Percentiles rank a stretch among this genome's conserved stretches.
Evolutionary conservation across 345 rosid species (phyloP).

Genomic region (Murraya paniculata): DNA sequence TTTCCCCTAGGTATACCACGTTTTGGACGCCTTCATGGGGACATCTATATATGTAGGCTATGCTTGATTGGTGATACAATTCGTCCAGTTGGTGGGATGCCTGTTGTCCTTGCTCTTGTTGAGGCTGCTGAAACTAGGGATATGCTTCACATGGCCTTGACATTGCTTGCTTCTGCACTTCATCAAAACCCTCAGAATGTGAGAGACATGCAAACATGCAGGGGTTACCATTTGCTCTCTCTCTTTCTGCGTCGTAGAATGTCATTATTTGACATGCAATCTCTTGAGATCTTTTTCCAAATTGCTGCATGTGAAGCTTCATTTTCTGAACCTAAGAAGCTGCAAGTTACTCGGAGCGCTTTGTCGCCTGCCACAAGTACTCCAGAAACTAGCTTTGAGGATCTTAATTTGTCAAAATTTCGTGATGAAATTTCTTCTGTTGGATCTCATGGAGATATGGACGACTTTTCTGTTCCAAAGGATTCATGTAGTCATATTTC

Average conservation of each 20-base stretch:
- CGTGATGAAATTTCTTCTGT: constrained; percentile 78
- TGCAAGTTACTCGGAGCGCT: constrained; percentile 38
- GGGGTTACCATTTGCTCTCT: constrained; percentile 98
- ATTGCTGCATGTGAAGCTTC: constrained; percentile 99
- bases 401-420: constrained; percentile 70
- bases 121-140: constrained; percentile 94
- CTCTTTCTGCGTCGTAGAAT: constrained; percentile 88
- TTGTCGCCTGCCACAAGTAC: constrained; percentile 48
- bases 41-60: constrained; percentile 78
- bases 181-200: constrained; percentile 96
- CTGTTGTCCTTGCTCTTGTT: constrained; percentile 84
- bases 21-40: constrained; percentile 87
- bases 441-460: constrained; percentile 97
- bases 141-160: constrained; percentile 96
- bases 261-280: constrained; percentile 91
- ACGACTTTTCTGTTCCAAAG: constrained; percentile 84
- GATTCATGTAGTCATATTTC: constrained; percentile 92
- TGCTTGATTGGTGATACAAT: constrained; percentile 88
- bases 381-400: constrained; percentile 76
- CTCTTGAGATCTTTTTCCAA: constrained; percentile 91
- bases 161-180: constrained; percentile 85
- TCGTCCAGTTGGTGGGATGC: constrained; percentile 86
- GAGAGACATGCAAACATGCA: constrained; percentile 88
- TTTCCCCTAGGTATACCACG: constrained; percentile 82
- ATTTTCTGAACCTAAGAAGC: constrained; percentile 87